Conservation (phyloP, 768 basidiomycete species). For the Lactarius sanguifluus region DNA sequence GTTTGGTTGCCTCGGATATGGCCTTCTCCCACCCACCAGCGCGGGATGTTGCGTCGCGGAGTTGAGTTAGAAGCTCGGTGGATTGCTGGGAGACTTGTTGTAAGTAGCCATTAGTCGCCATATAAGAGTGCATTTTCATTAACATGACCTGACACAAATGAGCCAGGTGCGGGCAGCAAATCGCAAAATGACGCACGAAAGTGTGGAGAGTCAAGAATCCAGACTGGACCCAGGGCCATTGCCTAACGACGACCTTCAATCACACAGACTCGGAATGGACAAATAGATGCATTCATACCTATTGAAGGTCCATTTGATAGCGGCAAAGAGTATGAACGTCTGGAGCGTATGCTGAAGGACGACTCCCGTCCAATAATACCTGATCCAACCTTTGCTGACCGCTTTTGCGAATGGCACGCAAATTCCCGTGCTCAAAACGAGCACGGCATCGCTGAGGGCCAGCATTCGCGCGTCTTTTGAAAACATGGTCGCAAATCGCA, state of each 20-base stretch:
- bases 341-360: conserved; percentile 82
- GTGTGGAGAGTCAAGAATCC: conserved; percentile 88
- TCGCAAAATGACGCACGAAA: conserved; percentile 48
- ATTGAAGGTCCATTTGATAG: conserved; percentile 90
- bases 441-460: conserved; percentile 78
- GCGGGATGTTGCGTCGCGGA: conserved; percentile 48
- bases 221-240: conserved; percentile 98
- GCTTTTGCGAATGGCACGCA: conserved; percentile 85
- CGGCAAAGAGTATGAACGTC: conserved; percentile 63
- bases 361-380: conserved; percentile 74
- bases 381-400: conserved; percentile 74
- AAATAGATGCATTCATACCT: conserved; percentile 43
- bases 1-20: conserved; percentile 47
- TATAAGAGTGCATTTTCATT: conserved; percentile 97
- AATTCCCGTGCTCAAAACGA: conserved; percentile 71
- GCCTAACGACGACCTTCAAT: conserved; percentile 41
- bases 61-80: conserved; percentile 42
- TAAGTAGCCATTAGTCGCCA: conserved; percentile 83
- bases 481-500: conserved; percentile 83
- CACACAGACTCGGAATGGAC: neutral
- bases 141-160: conserved; percentile 60
- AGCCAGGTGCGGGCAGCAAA: neutral
- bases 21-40: conserved; percentile 72
- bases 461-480: conserved; percentile 81
- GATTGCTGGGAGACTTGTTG: conserved; percentile 52